A percentile compares a stretch with the other conserved stretches of the same genome.
Evolutionary conservation across 345 rosid species (phyloP).

Genomic region (Hevea brasiliensis): DNA sequence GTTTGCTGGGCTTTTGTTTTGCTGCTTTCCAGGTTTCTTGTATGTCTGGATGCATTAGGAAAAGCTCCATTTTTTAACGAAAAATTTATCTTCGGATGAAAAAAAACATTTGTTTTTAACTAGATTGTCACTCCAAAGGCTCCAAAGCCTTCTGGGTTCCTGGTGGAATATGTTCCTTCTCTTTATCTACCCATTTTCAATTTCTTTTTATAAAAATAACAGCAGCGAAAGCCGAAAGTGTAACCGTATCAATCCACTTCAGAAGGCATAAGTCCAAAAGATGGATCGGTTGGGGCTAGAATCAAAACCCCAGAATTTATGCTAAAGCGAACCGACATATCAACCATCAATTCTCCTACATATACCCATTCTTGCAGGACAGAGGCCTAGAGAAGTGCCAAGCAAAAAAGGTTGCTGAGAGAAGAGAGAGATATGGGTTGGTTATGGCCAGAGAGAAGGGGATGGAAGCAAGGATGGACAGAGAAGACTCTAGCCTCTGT

Average conservation of each 20-base stretch:
- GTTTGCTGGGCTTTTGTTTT: too few relatives aligned
- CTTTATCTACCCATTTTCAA: too few relatives aligned
- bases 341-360: neutral
- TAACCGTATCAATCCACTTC: neutral
- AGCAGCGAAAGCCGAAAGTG: too few relatives aligned
- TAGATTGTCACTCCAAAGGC: too few relatives aligned
- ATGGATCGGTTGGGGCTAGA: slow-evolving; percentile 29
- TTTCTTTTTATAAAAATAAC: too few relatives aligned
- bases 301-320: slow-evolving; percentile 40
- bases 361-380: neutral
- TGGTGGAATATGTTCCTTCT: too few relatives aligned
- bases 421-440: slow-evolving; percentile 45
- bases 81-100: too few relatives aligned
- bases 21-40: too few relatives aligned
- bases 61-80: too few relatives aligned
- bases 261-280: slow-evolving; percentile 19
- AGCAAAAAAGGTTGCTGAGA: neutral
- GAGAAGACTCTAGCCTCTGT: slow-evolving; percentile 47
- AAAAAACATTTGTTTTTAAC: too few relatives aligned
- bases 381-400: neutral
- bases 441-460: slow-evolving; percentile 57
- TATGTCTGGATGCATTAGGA: too few relatives aligned
- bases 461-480: slow-evolving; percentile 70
- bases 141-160: too few relatives aligned
- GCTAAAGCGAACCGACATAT: slow-evolving; percentile 33